phyloP scores from a whole-genome alignment of 805 yeast genomes.

The Candida gorgasii region DNA sequence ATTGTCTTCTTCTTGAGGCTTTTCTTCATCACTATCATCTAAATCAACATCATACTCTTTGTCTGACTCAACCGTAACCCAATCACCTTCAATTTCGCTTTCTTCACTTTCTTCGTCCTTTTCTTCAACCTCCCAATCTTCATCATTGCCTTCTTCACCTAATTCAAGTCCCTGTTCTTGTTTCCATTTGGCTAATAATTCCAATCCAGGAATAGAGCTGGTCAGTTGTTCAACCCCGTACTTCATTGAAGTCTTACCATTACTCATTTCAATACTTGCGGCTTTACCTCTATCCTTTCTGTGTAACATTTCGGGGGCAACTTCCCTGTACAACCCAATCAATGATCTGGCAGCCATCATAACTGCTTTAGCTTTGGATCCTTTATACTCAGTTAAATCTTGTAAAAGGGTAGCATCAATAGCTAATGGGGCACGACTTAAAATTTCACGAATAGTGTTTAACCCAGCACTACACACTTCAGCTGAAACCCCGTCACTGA shows the following conservation, averaged over 20 bases:
- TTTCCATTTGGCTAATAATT: conserved; percentile 86
- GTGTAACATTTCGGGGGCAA: conserved; percentile 93
- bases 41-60: conserved; percentile 65
- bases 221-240: conserved; percentile 74
- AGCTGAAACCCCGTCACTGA: conserved; percentile 96
- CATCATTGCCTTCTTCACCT: conserved; percentile 51
- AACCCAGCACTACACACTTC: conserved; percentile 98
- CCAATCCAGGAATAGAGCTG: conserved; percentile 88
- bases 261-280: conserved; percentile 73
- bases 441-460: conserved; percentile 90
- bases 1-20: conserved; percentile 25
- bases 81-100: conserved; percentile 72
- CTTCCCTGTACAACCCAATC: conserved; percentile 83
- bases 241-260: conserved; percentile 50
- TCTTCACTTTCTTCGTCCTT: conserved; percentile 38
- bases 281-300: conserved; percentile 91
- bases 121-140: conserved; percentile 59
- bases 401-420: conserved; percentile 85
- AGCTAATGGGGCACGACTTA: conserved; percentile 91
- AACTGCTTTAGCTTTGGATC: conserved; percentile 92
- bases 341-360: conserved; percentile 91
- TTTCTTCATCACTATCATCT: conserved; percentile 41
- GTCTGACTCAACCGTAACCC: conserved; percentile 86
- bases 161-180: conserved; percentile 54
- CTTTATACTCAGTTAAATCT: conserved; percentile 86